These are phyloP conservation scores for Leucocoprinus leucothites DNA, from an alignment of 768 basidiomycete genomes.

Conservation along the genomic window DNA sequence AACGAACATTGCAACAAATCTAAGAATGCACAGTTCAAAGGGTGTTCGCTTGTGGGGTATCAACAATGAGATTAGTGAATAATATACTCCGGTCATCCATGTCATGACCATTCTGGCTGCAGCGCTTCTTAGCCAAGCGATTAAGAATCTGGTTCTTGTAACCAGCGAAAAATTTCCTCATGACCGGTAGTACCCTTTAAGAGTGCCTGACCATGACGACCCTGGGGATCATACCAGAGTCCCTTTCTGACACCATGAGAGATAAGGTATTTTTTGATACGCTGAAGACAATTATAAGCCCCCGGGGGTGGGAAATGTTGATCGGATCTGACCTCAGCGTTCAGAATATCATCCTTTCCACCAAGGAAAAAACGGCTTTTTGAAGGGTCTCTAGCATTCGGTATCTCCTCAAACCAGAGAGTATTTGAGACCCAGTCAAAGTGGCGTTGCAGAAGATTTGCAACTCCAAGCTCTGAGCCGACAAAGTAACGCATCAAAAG, in stretches of 20 bases:
- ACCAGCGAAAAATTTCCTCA: constrained; percentile 60
- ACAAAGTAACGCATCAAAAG: constrained; percentile 87
- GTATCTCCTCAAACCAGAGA: constrained; percentile 89
- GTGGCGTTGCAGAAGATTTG: constrained; percentile 78
- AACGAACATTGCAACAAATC: neutral
- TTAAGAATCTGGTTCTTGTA: constrained; percentile 25
- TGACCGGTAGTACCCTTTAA: constrained; percentile 49
- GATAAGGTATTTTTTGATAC: constrained; percentile 69
- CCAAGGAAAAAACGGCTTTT: constrained; percentile 77
- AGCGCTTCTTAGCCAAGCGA: neutral
- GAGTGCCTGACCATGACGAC: constrained; percentile 62
- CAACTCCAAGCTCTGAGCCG: constrained; percentile 82
- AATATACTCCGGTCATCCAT: neutral
- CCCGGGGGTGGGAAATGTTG: neutral
- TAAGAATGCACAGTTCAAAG: neutral
- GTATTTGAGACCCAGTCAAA: constrained; percentile 88
- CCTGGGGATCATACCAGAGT: constrained; percentile 60
- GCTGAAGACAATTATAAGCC: constrained; percentile 32
- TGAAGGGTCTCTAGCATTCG: constrained; percentile 64
- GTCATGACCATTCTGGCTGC: too few species aligned
- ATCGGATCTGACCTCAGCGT: constrained; percentile 51
- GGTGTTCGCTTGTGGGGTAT: constrained; percentile 7
- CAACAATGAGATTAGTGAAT: constrained; percentile 1
- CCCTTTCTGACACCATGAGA: constrained; percentile 73
- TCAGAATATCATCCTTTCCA: constrained; percentile 78